Evolutionary conservation across 2,329 filamentous ascomycete species (phyloP).

Genomic region (Pseudocercospora fijiensis): DNA sequence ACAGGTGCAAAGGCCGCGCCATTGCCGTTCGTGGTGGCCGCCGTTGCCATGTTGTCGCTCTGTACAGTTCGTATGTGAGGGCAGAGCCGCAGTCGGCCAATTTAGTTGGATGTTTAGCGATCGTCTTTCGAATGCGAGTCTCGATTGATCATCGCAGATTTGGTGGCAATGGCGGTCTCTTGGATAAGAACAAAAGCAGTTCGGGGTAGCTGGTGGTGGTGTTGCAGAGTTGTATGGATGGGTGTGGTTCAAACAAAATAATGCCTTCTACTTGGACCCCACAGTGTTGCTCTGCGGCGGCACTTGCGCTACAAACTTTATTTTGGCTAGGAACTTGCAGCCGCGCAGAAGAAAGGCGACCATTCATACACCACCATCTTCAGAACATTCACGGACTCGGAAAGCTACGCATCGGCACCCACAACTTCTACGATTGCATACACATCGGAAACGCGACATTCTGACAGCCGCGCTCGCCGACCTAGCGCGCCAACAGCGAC

Average conservation of each 20-base stretch:
- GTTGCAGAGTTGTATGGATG: neutral
- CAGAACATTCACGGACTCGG: neutral
- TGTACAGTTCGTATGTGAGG: neutral
- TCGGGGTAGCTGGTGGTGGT: neutral
- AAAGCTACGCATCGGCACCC: neutral
- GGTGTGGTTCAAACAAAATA: slow-evolving; percentile 5
- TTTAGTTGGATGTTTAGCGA: slow-evolving; percentile 1
- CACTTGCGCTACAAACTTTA: slow-evolving; percentile 4
- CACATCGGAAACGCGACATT: neutral
- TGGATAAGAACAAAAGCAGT: neutral
- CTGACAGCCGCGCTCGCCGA: neutral
- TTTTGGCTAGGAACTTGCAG: neutral
- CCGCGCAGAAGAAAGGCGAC: neutral
- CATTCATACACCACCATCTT: neutral
- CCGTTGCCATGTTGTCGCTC: slow-evolving; percentile 34
- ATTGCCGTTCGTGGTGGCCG: slow-evolving; percentile 50
- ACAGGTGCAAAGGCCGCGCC: slow-evolving; percentile 78
- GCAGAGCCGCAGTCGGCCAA: slow-evolving; percentile 2
- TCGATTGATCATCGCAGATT: neutral
- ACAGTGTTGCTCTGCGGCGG: neutral
- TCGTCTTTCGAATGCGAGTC: neutral
- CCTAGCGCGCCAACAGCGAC: neutral
- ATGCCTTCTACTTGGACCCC: slow-evolving; percentile 9
- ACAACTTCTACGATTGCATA: neutral
- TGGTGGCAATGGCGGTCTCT: neutral